phyloP scores from a whole-genome alignment of 176 grass and related monocot genomes.

The Musa beccarii region DNA sequence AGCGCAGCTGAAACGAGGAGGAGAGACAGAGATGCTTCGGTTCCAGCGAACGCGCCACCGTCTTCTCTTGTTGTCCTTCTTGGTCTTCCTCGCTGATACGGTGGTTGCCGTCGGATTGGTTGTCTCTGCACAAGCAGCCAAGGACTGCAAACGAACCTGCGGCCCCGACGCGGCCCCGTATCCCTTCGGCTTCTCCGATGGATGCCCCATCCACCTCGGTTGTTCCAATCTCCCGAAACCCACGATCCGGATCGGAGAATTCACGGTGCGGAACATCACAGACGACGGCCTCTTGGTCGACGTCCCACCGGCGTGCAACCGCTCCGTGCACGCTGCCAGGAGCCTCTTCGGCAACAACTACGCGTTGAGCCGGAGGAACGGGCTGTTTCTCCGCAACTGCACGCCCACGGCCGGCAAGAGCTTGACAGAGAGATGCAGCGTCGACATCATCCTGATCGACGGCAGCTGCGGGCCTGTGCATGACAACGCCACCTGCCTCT shows the following conservation, averaged over 20 bases:
- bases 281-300: conserved; percentile 18
- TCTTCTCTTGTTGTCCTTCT: too few species aligned
- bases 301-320: conserved; percentile 7
- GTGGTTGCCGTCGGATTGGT: too few species aligned
- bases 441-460: neutral
- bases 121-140: too few species aligned
- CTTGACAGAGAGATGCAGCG: too few species aligned
- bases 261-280: conserved; percentile 36
- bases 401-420: neutral
- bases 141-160: neutral
- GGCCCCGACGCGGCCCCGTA: neutral
- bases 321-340: neutral
- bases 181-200: neutral
- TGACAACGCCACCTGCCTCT: neutral
- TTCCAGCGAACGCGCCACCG: too few species aligned
- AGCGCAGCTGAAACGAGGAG: too few species aligned
- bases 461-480: neutral
- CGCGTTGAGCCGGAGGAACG: conserved; percentile 6
- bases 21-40: too few species aligned
- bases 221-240: neutral
- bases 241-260: neutral
- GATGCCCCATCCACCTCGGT: neutral
- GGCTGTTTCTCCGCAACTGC: conserved; percentile 1
- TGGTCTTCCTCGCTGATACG: too few species aligned
- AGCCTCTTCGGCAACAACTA: conserved; percentile 16